Percentiles rank a stretch among this genome's conserved stretches.
Evolutionary conservation across 2,329 filamentous ascomycete genomes (phyloP).

Genomic region (Cercospora sp.): DNA sequence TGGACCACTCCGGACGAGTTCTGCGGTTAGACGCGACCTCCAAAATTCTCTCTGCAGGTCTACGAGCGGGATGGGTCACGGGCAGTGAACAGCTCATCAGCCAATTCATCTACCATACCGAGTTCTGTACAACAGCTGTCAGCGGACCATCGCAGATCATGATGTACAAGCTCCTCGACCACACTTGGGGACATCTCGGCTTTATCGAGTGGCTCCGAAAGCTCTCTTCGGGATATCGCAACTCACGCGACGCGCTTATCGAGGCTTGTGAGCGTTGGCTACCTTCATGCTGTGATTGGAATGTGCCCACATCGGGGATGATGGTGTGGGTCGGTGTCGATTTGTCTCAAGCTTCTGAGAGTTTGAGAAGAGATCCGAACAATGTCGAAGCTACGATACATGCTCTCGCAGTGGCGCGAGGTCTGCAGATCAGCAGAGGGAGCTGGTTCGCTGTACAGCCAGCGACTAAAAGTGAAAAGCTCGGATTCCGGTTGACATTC

Average conservation of each 20-base stretch:
- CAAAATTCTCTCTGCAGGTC: conserved; percentile 40
- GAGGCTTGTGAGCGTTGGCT: conserved; percentile 35
- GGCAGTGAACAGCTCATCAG: conserved; percentile 33
- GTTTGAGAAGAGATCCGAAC: not conserved
- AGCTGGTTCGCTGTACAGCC: conserved; percentile 26
- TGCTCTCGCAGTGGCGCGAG: conserved; percentile 18
- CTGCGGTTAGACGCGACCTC: conserved; percentile 39
- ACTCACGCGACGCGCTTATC: conserved; percentile 32
- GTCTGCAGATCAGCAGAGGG: conserved; percentile 29
- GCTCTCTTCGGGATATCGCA: conserved; percentile 32
- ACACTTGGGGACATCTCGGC: conserved; percentile 39
- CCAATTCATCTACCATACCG: conserved; percentile 33
- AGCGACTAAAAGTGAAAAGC: not conserved
- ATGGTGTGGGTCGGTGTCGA: conserved; percentile 32
- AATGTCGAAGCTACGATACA: conserved; percentile 31
- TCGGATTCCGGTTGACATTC: conserved; percentile 13
- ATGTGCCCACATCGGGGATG: conserved; percentile 31
- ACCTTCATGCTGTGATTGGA: conserved; percentile 30
- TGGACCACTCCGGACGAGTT: conserved; percentile 40
- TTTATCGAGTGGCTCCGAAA: conserved; percentile 36
- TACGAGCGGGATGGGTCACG: conserved; percentile 39
- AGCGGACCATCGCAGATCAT: conserved; percentile 38
- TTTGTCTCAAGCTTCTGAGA: not conserved
- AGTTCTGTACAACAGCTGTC: conserved; percentile 28
- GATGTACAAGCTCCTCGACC: conserved; percentile 38